Evolutionary conservation across 2,329 filamentous ascomycete species (phyloP).

Genomic region (Arthroderma uncinatum): DNA sequence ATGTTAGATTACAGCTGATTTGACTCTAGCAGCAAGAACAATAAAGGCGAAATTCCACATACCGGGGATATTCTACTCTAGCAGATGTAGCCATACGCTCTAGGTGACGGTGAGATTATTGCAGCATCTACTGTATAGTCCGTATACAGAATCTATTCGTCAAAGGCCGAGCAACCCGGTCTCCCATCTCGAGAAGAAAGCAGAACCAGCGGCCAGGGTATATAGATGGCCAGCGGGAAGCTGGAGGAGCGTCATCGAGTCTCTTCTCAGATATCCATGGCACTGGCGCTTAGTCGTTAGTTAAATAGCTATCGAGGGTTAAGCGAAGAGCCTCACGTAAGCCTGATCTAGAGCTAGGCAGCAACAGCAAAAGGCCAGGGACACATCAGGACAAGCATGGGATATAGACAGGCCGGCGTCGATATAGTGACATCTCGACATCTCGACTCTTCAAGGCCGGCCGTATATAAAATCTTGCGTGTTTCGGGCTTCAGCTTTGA

Average conservation of each 20-base stretch:
- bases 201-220: background rate
- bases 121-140: background rate
- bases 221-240: background rate
- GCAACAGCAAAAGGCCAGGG: background rate
- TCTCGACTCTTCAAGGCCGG: background rate
- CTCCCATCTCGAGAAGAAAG: background rate
- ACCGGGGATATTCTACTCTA: background rate
- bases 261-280: background rate
- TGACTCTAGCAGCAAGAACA: background rate
- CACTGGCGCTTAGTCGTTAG: too few species aligned
- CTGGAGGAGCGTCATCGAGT: background rate
- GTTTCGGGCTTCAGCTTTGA: background rate
- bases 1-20: background rate
- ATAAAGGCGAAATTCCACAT: background rate
- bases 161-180: background rate
- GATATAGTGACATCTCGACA: background rate
- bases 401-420: too few species aligned
- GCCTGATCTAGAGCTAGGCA: background rate
- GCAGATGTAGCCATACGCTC: background rate
- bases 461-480: background rate
- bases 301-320: too few species aligned
- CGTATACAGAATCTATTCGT: background rate
- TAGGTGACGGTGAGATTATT: background rate
- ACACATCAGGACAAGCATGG: too few species aligned
- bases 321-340: background rate